Evolutionary conservation across 352 stramenopile genomes (phyloP).

Genomic region (Phytophthora boehmeriae): DNA sequence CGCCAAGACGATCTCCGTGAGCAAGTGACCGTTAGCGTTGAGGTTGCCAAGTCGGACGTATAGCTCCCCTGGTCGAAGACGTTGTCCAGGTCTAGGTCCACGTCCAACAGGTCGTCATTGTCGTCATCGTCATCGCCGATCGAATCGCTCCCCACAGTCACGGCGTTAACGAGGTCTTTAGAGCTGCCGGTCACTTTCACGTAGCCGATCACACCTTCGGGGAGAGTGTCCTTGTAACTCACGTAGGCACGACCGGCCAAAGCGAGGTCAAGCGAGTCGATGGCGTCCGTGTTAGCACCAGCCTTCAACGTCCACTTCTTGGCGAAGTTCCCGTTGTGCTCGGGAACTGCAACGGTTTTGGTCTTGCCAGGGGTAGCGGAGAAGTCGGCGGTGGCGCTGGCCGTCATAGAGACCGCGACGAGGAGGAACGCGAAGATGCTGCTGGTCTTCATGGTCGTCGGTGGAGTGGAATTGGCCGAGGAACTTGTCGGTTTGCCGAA

Average conservation of each 20-base stretch:
- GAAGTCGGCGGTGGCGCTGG: conserved; percentile 8
- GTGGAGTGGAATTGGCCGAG: neutral
- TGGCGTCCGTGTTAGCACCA: conserved; percentile 1
- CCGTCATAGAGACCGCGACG: neutral
- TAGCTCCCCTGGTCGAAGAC: conserved; percentile 13
- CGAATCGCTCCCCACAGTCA: neutral
- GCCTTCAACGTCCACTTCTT: conserved; percentile 14
- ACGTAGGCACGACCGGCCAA: conserved; percentile 9
- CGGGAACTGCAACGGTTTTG: neutral
- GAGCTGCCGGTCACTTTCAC: conserved; percentile 13
- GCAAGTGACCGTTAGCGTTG: neutral
- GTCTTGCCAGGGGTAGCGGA: neutral
- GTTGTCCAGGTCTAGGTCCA: conserved; percentile 3
- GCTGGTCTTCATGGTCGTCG: neutral
- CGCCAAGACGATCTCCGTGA: conserved; percentile 17
- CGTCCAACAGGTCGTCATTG: neutral
- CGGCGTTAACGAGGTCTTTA: neutral
- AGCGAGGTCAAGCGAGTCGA: conserved; percentile 9
- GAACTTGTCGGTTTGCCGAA: neutral
- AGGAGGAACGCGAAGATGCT: neutral
- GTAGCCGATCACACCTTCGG: conserved; percentile 10
- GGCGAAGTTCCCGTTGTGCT: neutral
- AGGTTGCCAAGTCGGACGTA: conserved; percentile 1
- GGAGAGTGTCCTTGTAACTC: conserved; percentile 5
- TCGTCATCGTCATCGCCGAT: neutral